These are phyloP conservation scores for Gastrodia elata DNA, from an alignment of 106 monocot species.

Conservation along the genomic window DNA sequence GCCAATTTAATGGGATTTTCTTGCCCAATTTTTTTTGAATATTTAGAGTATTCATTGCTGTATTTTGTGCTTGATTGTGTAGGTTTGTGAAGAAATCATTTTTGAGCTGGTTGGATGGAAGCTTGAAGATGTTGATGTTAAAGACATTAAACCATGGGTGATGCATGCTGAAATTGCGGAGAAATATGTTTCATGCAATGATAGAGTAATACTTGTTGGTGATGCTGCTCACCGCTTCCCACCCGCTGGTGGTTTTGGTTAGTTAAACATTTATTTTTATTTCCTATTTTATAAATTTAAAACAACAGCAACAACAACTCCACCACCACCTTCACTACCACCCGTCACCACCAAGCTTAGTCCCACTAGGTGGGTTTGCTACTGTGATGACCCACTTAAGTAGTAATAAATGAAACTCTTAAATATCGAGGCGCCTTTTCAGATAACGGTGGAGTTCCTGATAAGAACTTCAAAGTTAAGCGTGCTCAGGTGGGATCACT, in stretches of 20 bases:
- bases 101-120: slow-evolving; percentile 64
- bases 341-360: too few relatives aligned
- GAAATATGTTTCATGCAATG: slow-evolving; percentile 54
- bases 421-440: too few relatives aligned
- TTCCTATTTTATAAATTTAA: not conserved
- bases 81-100: slow-evolving; percentile 91
- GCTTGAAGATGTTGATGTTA: slow-evolving; percentile 48
- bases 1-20: not conserved
- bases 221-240: slow-evolving; percentile 97
- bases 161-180: slow-evolving; percentile 99
- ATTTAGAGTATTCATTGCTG: not conserved
- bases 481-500: too few relatives aligned
- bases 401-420: too few relatives aligned
- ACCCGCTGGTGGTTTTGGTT: slow-evolving; percentile 97
- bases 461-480: too few relatives aligned
- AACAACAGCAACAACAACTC: too few relatives aligned
- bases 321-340: too few relatives aligned
- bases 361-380: too few relatives aligned
- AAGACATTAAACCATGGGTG: slow-evolving; percentile 95
- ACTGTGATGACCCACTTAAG: too few relatives aligned
- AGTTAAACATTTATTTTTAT: slow-evolving; percentile 4
- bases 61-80: slow-evolving; percentile 14
- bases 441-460: too few relatives aligned
- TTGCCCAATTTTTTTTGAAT: not conserved
- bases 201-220: slow-evolving; percentile 73